These are phyloP conservation scores for Ophiocordyceps camponoti-floridani DNA, from an alignment of 2,329 filamentous ascomycete species.

Conservation along the genomic window DNA sequence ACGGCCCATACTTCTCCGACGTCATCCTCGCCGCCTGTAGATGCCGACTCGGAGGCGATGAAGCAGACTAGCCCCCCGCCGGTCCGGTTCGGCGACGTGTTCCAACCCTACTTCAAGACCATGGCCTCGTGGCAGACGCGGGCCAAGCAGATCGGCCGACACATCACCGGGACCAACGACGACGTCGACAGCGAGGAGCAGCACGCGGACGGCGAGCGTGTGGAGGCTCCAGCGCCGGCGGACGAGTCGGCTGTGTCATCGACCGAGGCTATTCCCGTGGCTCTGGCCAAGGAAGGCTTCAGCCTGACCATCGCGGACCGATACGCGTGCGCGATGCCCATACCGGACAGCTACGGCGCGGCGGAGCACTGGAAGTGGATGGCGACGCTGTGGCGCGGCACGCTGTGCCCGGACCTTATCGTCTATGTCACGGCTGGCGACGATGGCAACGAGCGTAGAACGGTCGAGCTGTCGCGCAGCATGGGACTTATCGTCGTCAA, in stretches of 20 bases:
- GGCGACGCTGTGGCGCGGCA: constrained; percentile 80
- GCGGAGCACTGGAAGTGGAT: constrained; percentile 98
- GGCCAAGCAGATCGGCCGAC: constrained; percentile 48
- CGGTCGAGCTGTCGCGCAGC: constrained; percentile 37
- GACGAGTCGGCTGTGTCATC: constrained; percentile 2
- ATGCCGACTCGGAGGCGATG: neutral
- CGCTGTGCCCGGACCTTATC: constrained; percentile 64
- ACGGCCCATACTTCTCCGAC: neutral
- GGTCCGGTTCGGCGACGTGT: constrained; percentile 16
- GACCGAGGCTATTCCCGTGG: constrained; percentile 37
- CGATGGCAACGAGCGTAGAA: constrained; percentile 18
- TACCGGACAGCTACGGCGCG: constrained; percentile 58
- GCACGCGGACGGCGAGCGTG: constrained; percentile 1
- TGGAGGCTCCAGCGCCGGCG: constrained; percentile 1
- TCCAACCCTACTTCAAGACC: constrained; percentile 45
- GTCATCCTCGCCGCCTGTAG: neutral
- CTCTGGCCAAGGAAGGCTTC: constrained; percentile 61
- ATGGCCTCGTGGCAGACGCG: constrained; percentile 54
- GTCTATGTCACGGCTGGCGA: constrained; percentile 40
- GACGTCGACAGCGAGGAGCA: neutral
- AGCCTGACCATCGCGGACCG: constrained; percentile 62
- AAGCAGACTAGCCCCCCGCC: neutral
- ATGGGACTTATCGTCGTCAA: constrained; percentile 36
- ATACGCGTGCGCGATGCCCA: constrained; percentile 56
- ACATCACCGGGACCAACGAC: constrained; percentile 17